Conservation (phyloP, 192 early-diverging fungal genomes). For the Kappamyces sp. region DNA sequence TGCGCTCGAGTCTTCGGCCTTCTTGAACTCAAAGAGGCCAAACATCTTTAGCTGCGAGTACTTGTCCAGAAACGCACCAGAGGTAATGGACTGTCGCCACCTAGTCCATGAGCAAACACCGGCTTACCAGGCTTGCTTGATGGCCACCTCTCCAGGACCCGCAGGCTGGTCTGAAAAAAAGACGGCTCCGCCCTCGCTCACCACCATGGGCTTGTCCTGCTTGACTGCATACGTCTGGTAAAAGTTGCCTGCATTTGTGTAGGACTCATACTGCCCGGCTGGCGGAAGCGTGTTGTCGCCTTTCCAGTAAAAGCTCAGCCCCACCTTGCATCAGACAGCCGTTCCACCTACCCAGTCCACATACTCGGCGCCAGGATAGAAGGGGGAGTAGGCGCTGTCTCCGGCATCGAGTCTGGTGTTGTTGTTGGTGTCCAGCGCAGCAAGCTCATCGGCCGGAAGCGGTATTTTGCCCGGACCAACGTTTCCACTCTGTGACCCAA, state of each 20-base stretch:
- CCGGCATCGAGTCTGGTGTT: conserved; percentile 24
- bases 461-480: neutral
- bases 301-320: conserved; percentile 15
- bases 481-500: no score
- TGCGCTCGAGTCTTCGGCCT: conserved; percentile 20
- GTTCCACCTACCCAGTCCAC: conserved; percentile 36
- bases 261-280: conserved; percentile 8
- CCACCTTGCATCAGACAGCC: conserved; percentile 29
- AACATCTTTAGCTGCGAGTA: conserved; percentile 33
- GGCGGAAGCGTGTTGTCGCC: conserved; percentile 6
- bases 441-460: conserved; percentile 2
- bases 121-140: conserved; percentile 30
- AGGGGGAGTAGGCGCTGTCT: conserved; percentile 43
- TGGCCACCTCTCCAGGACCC: conserved; percentile 25
- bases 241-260: conserved; percentile 19
- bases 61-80: conserved; percentile 24
- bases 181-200: conserved; percentile 28
- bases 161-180: conserved; percentile 22
- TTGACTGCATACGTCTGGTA: conserved; percentile 21
- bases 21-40: conserved; percentile 31
- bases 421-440: conserved; percentile 33
- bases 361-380: conserved; percentile 43
- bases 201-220: conserved; percentile 27
- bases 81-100: conserved; percentile 30
- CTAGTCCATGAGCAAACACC: no score